A percentile compares a stretch with the other conserved stretches of the same genome.
Evolutionary conservation across 2,329 filamentous ascomycete species (phyloP).

Genomic region (Aureobasidium zeae): DNA sequence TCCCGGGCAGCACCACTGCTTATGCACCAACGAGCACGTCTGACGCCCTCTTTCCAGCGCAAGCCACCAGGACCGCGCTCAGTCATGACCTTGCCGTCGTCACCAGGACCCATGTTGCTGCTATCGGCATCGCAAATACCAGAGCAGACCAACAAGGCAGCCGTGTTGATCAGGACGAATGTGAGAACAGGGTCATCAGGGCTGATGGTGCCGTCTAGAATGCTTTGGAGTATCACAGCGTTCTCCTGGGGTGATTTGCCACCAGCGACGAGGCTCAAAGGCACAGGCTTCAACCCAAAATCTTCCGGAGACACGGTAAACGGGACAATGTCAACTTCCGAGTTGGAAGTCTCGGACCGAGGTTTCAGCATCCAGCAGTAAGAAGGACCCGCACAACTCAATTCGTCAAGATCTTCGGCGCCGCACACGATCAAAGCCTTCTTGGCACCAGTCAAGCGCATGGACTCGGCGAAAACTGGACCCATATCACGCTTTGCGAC

Average conservation of each 20-base stretch:
- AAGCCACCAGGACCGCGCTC: slow-evolving; percentile 78
- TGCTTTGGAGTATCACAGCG: slow-evolving; percentile 67
- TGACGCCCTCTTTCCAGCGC: slow-evolving; percentile 89
- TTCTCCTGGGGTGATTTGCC: slow-evolving; percentile 83
- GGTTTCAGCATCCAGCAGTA: slow-evolving; percentile 75
- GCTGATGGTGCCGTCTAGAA: slow-evolving; percentile 64
- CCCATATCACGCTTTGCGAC: slow-evolving; percentile 83
- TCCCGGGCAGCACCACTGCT: slow-evolving; percentile 77
- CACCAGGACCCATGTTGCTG: slow-evolving; percentile 68
- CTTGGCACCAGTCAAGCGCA: slow-evolving; percentile 62
- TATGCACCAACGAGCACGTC: slow-evolving; percentile 79
- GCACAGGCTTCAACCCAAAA: slow-evolving; percentile 70
- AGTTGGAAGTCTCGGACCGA: slow-evolving; percentile 36
- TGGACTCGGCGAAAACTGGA: slow-evolving; percentile 76
- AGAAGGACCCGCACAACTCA: slow-evolving; percentile 81
- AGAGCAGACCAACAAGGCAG: slow-evolving; percentile 73
- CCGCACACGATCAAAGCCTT: slow-evolving; percentile 92
- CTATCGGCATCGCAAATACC: slow-evolving; percentile 78
- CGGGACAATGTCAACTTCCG: slow-evolving; percentile 54
- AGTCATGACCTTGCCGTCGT: slow-evolving; percentile 69
- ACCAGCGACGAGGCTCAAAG: slow-evolving; percentile 67
- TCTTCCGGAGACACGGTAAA: slow-evolving; percentile 76
- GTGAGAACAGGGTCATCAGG: slow-evolving; percentile 77
- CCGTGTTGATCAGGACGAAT: slow-evolving; percentile 91
- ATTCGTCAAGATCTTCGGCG: slow-evolving; percentile 88